Evolutionary conservation across 2,329 filamentous ascomycete genomes (phyloP), one percentile per base, ranked within the genome.

Genomic region (Fusarium buxicola): DNA sequence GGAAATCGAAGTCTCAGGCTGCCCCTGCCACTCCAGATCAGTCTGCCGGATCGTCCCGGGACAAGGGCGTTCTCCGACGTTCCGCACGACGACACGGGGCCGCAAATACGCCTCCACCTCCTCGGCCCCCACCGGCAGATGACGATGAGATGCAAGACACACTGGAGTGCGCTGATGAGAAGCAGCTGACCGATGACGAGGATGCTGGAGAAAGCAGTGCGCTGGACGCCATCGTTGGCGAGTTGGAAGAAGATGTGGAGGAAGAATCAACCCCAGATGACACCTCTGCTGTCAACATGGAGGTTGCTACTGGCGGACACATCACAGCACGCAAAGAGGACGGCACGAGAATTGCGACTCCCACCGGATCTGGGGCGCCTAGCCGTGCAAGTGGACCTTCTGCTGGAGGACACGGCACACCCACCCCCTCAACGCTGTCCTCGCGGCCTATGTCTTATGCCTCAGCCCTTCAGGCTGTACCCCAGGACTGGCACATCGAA

Each of bases 401-500:
- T 13, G 72, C 72, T 43, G 73, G 76, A 34, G 75, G 72, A 31
- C 81, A 80, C 58, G 77, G 74, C 60, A 78, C 82, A 5, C 78
- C 83, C 7, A 81, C 81, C 2, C 78, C 83, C 18, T 77, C 82
- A 2, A 73, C 86, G 0, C 80, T 89, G 13, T 84, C 88, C 9
- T 84, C 88, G 8, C 84, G 89, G 9, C 84, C 89, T 3, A 87
- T 92, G 76, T 92, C 93, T 0, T 97, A 97, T 75, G 90, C 93
- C 21, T 91, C 92, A 48, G 92, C 92, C 5, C 86, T 96, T 48
- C 91, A 94, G 68, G 82, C 91, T 12, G 82, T 87, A 0, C 92
- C 94, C 2, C 91, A 96, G 72, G 94, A 98, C 72, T 99, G 95
- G 95, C 94, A 99, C 71, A 93, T 99, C 59, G 92, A 98, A 72